Conservation (phyloP, 2,329 filamentous ascomycete species). For the Juglanconis oblonga region DNA sequence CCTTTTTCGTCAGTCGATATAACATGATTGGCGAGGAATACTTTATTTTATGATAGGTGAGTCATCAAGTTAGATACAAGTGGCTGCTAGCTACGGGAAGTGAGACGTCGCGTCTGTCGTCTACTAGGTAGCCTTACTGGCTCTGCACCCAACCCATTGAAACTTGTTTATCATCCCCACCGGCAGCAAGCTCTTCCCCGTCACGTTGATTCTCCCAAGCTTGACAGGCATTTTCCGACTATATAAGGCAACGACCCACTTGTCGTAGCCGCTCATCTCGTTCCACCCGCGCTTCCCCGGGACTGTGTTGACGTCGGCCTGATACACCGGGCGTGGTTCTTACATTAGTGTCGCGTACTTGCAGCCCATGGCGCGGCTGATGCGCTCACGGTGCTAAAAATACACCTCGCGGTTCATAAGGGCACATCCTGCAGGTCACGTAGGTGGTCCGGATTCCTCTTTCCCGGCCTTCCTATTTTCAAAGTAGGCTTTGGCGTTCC, state of each 20-base stretch:
- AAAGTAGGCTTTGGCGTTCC: constrained; percentile 29
- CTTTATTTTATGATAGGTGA: too few species aligned
- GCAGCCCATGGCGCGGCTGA: constrained; percentile 22
- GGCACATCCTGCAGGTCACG: constrained; percentile 20
- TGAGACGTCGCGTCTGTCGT: too few species aligned
- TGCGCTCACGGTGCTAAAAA: constrained; percentile 31
- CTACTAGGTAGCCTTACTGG: too few species aligned
- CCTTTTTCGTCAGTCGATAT: too few species aligned
- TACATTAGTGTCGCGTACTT: constrained; percentile 30
- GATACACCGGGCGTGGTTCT: constrained; percentile 24
- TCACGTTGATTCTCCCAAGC: constrained; percentile 38
- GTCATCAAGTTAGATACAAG: too few species aligned
- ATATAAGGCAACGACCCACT: constrained; percentile 37
- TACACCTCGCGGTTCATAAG: constrained; percentile 41
- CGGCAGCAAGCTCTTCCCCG: constrained; percentile 37
- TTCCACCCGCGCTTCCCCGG: constrained; percentile 15
- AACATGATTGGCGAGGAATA: too few species aligned
- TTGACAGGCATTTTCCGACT: constrained; percentile 34
- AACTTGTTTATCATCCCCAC: constrained; percentile 37
- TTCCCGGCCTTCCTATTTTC: constrained; percentile 19
- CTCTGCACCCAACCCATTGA: constrained; percentile 34
- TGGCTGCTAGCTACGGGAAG: too few species aligned
- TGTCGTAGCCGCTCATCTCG: constrained; percentile 29
- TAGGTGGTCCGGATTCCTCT: background rate
- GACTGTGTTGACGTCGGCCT: constrained; percentile 20